Evolutionary conservation across 352 stramenopile species (phyloP).

Genomic region (Globisporangium spiculum): DNA sequence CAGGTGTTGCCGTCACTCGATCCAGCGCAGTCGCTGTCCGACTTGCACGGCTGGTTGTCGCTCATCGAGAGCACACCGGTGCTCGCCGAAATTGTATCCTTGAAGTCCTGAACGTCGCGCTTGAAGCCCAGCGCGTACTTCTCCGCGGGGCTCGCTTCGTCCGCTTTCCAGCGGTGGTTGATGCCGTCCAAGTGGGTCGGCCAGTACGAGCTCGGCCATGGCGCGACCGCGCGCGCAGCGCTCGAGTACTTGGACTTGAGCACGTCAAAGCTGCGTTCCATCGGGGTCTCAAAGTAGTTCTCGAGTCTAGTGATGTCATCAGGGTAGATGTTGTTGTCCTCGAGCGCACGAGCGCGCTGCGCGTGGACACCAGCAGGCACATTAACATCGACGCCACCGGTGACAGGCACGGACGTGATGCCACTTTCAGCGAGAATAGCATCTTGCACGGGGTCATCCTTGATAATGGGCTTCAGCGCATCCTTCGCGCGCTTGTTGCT

Average conservation of each 20-base stretch:
- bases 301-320: conserved; percentile 23
- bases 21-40: conserved; percentile 29
- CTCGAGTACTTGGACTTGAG: conserved; percentile 30
- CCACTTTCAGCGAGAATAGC: conserved; percentile 9
- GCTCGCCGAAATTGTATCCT: conserved; percentile 32
- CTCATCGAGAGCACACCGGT: conserved; percentile 35
- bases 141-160: conserved; percentile 26
- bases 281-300: conserved; percentile 22
- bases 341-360: neutral
- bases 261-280: conserved; percentile 26
- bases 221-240: conserved; percentile 13
- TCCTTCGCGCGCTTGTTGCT: conserved; percentile 20
- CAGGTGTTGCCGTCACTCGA: conserved; percentile 29
- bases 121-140: conserved; percentile 51
- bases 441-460: conserved; percentile 14
- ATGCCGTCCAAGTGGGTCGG: conserved; percentile 56
- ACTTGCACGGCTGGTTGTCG: conserved; percentile 24
- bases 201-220: conserved; percentile 58
- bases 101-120: conserved; percentile 32
- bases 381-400: neutral
- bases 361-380: conserved; percentile 1
- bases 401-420: neutral
- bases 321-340: neutral
- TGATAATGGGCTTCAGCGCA: conserved; percentile 21
- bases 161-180: conserved; percentile 42